These are phyloP conservation scores for Phycomyces nitens DNA, from an alignment of 192 early-diverging fungal species.

Conservation along the genomic window DNA sequence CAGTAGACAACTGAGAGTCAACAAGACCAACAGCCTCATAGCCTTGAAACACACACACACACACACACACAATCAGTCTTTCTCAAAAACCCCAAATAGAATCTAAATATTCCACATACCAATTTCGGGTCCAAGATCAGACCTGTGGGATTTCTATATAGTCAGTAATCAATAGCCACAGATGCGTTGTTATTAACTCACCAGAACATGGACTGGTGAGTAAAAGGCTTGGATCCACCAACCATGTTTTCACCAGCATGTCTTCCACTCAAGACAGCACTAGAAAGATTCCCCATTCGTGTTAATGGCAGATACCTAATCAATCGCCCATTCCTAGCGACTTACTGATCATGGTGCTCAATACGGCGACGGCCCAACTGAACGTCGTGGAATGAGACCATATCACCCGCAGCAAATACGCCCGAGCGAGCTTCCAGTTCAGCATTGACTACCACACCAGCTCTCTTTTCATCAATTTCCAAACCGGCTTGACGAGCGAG, in stretches of 20 bases:
- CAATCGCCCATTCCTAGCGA: no score
- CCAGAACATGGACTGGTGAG: slow-evolving; percentile 66
- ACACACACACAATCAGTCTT: no score
- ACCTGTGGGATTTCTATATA: no score
- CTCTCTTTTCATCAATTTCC: slow-evolving; percentile 54
- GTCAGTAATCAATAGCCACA: no score
- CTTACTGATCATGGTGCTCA: slow-evolving; percentile 61
- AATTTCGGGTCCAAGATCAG: slow-evolving; percentile 45
- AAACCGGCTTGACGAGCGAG: slow-evolving; percentile 56
- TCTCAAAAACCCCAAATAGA: no score
- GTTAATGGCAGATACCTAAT: no score
- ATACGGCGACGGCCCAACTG: slow-evolving; percentile 61
- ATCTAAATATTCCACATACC: neutral
- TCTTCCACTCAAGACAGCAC: slow-evolving; percentile 56
- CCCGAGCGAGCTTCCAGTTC: slow-evolving; percentile 59
- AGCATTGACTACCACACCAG: slow-evolving; percentile 63
- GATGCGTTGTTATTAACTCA: slow-evolving; percentile 29
- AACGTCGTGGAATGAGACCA: slow-evolving; percentile 60
- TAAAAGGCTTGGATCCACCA: slow-evolving; percentile 47
- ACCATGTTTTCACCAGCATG: slow-evolving; percentile 61
- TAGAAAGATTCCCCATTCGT: no score
- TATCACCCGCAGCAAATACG: slow-evolving; percentile 65
- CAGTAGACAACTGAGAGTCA: slow-evolving; percentile 54
- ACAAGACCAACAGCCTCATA: slow-evolving; percentile 64
- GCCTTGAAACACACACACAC: no score